These are phyloP conservation scores for Aschersonia sp. DNA, from an alignment of 2,329 filamentous ascomycete species.

Conservation along the genomic window DNA sequence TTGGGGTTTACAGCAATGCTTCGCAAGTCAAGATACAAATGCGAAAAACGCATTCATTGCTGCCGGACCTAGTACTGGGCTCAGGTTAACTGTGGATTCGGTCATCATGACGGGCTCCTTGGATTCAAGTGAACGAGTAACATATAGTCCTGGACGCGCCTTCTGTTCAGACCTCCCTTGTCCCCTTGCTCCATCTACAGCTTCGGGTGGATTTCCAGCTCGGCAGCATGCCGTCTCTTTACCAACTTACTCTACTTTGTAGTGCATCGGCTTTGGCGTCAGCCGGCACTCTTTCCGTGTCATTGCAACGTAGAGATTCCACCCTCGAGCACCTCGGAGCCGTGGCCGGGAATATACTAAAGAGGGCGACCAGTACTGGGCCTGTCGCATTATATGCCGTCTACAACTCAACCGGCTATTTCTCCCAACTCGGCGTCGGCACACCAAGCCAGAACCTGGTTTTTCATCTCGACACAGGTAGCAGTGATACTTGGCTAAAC, in stretches of 20 bases:
- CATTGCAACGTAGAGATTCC: constrained; percentile 5
- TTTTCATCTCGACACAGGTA: constrained; percentile 48
- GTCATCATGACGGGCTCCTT: no score
- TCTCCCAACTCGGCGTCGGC: constrained; percentile 40
- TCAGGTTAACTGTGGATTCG: no score
- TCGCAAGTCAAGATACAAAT: no score
- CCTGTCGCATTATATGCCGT: constrained; percentile 20
- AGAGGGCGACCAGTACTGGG: constrained; percentile 12
- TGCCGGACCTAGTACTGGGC: no score
- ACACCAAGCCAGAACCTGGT: constrained; percentile 40
- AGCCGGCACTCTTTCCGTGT: constrained; percentile 12
- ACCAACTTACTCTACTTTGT: constrained; percentile 7
- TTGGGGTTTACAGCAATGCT: no score
- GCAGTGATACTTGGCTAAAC: constrained; percentile 47
- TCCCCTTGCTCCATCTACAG: not conserved
- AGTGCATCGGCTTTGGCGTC: constrained; percentile 7
- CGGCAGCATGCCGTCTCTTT: constrained; percentile 5
- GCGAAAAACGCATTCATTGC: no score
- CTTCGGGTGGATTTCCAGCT: not conserved
- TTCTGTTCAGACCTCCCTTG: not conserved
- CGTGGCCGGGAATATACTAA: not conserved
- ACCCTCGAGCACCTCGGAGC: not conserved
- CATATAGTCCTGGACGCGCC: not conserved
- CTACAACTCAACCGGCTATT: constrained; percentile 43
- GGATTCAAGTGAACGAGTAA: not conserved